These are phyloP conservation scores for Taiozyma onychis DNA, from an alignment of 1,139 yeast species.

Conservation along the genomic window DNA sequence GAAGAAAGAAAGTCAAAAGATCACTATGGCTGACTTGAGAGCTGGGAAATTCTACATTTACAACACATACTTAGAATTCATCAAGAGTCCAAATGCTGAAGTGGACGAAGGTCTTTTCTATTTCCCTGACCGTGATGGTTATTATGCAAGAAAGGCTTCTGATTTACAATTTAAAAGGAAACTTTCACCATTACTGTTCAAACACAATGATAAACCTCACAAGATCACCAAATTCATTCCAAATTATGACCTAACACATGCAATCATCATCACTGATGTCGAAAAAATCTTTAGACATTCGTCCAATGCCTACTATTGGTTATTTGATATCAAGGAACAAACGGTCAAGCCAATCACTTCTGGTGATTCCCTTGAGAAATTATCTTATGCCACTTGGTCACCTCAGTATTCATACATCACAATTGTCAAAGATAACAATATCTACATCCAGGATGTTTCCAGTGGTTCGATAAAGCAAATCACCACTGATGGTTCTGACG, in stretches of 20 bases:
- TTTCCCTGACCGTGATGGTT: slow-evolving; percentile 15
- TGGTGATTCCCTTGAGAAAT: slow-evolving; percentile 18
- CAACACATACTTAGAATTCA: slow-evolving; percentile 24
- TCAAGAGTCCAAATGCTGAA: slow-evolving; percentile 25
- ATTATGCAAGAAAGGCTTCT: slow-evolving; percentile 26
- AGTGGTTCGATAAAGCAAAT: slow-evolving; percentile 42
- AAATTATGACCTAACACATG: slow-evolving; percentile 26
- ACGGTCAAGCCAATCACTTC: slow-evolving; percentile 37
- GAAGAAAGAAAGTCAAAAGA: slow-evolving; percentile 3
- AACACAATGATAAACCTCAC: slow-evolving; percentile 20
- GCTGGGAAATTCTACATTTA: slow-evolving; percentile 26
- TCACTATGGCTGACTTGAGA: slow-evolving; percentile 26
- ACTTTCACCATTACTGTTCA: slow-evolving; percentile 23
- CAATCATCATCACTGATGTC: slow-evolving; percentile 29
- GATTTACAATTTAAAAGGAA: slow-evolving; percentile 31
- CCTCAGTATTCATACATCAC: slow-evolving; percentile 60
- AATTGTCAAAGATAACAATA: slow-evolving; percentile 54
- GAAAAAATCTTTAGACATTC: slow-evolving; percentile 71
- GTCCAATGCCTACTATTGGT: slow-evolving; percentile 55
- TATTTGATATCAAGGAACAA: slow-evolving; percentile 35
- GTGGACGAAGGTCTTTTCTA: slow-evolving; percentile 30
- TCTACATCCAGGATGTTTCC: slow-evolving; percentile 45
- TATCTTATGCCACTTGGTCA: slow-evolving; percentile 57
- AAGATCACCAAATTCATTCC: slow-evolving; percentile 22
- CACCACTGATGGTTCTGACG: slow-evolving; percentile 56